Percentiles rank a stretch among this genome's conserved stretches.
phyloP scores from a whole-genome alignment of 371 early-diverging fungal species.

The Mortierella sp. region DNA sequence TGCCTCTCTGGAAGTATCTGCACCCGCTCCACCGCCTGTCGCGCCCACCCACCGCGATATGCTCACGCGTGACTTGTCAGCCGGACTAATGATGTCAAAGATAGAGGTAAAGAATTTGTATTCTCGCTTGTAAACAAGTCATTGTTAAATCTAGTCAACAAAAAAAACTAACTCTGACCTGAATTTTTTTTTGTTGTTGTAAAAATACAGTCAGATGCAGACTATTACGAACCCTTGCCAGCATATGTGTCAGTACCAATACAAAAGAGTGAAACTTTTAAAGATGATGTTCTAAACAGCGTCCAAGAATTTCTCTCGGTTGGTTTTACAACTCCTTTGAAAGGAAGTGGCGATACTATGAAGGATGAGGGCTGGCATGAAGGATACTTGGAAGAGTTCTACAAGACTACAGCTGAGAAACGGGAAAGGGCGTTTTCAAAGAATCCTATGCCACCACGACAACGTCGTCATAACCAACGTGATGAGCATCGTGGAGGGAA shows the following conservation, averaged over 20 bases:
- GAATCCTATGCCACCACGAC: constrained; percentile 17
- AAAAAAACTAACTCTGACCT: too few species aligned
- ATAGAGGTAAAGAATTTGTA: constrained; percentile 55
- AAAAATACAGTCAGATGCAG: constrained; percentile 43
- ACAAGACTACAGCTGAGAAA: constrained; percentile 38
- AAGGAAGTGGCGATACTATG: constrained; percentile 14
- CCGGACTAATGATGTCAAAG: constrained; percentile 66
- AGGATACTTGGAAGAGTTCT: constrained; percentile 62
- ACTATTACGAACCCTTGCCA: constrained; percentile 64
- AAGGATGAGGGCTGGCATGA: constrained; percentile 74
- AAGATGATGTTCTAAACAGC: constrained; percentile 52
- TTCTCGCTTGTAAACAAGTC: not conserved
- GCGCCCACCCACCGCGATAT: constrained; percentile 39
- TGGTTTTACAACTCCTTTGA: constrained; percentile 53
- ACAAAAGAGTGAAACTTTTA: constrained; percentile 41
- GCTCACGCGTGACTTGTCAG: constrained; percentile 63
- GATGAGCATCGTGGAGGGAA: not conserved
- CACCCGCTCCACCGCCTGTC: constrained; percentile 16
- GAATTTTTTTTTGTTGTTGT: too few species aligned
- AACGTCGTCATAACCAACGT: not conserved
- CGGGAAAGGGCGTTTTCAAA: constrained; percentile 25
- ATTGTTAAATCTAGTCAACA: not conserved
- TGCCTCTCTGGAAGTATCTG: not conserved
- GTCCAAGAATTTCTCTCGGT: constrained; percentile 65
- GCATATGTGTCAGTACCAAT: constrained; percentile 56